phyloP scores from a whole-genome alignment of 139 green algal genomes.

The Protoeuglena noctilucae region DNA sequence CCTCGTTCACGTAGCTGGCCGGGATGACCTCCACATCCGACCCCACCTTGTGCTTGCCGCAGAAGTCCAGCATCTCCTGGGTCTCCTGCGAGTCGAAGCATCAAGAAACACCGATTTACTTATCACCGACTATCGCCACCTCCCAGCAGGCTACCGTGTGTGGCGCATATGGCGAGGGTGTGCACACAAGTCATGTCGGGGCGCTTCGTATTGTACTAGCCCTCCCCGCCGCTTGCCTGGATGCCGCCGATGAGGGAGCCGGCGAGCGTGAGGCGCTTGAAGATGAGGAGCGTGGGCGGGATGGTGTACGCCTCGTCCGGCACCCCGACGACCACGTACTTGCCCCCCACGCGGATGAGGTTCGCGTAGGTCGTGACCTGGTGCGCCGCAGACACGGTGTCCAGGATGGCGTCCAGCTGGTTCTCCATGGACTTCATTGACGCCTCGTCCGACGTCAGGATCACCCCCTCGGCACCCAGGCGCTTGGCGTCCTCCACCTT shows the following conservation, averaged over 20 bases:
- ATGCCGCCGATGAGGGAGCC: slow-evolving; percentile 44
- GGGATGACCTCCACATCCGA: slow-evolving; percentile 21
- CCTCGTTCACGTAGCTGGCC: slow-evolving; percentile 38
- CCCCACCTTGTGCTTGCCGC: slow-evolving; percentile 28
- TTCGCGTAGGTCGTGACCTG: slow-evolving; percentile 26
- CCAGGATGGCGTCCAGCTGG: slow-evolving; percentile 64
- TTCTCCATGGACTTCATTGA: slow-evolving; percentile 10
- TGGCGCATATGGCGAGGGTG: not conserved
- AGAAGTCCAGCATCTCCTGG: slow-evolving; percentile 66
- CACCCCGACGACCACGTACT: slow-evolving; percentile 28
- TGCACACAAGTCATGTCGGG: not conserved
- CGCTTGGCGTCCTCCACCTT: slow-evolving; percentile 52
- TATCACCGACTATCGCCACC: too few relatives aligned
- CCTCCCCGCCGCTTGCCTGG: too few relatives aligned
- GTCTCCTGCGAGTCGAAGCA: too few relatives aligned
- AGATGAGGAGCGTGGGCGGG: slow-evolving; percentile 1
- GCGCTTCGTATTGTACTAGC: too few relatives aligned
- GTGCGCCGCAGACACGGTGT: slow-evolving; percentile 59
- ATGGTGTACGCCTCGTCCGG: slow-evolving; percentile 16
- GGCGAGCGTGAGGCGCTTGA: slow-evolving; percentile 1
- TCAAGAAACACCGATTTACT: too few relatives aligned
- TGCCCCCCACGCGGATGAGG: slow-evolving; percentile 34
- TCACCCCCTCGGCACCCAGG: not conserved
- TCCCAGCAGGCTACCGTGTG: slow-evolving; percentile 7
- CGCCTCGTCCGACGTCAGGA: slow-evolving; percentile 5